Evolutionary conservation across 257 asterid species (phyloP).

Genomic region (Ilex aquifolium): DNA sequence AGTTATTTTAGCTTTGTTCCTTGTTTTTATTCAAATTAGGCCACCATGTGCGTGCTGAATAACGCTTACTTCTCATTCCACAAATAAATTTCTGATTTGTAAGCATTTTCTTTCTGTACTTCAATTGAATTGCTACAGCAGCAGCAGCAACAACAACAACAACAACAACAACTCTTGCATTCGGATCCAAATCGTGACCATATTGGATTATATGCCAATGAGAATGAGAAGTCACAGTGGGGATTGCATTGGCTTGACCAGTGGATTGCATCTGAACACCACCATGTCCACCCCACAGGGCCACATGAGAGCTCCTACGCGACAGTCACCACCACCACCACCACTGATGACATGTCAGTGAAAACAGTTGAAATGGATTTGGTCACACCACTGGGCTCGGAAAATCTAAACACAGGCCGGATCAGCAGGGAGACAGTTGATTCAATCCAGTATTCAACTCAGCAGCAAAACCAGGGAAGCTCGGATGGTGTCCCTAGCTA

Average conservation of each 20-base stretch:
- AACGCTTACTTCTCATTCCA: no score
- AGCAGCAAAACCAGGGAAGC: conserved; percentile 21
- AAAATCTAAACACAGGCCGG: conserved; percentile 24
- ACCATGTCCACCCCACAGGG: conserved; percentile 32
- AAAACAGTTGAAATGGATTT: conserved; percentile 68
- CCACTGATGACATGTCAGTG: conserved; percentile 39
- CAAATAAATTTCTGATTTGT: no score
- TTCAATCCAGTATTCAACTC: conserved; percentile 40
- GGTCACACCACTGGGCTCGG: conserved; percentile 29
- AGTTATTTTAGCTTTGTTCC: no score
- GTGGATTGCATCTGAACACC: conserved; percentile 80
- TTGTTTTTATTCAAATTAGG: no score
- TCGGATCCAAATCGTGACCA: conserved; percentile 18
- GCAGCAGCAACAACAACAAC: conserved; percentile 26
- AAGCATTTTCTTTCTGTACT: not conserved
- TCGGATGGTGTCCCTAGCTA: conserved; percentile 49
- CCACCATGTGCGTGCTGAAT: no score
- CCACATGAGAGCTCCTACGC: conserved; percentile 28
- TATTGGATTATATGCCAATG: conserved; percentile 19
- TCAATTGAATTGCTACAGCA: not conserved
- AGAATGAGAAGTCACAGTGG: conserved; percentile 43
- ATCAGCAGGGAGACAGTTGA: conserved; percentile 22
- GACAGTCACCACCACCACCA: conserved; percentile 20
- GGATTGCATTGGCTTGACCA: conserved; percentile 91
- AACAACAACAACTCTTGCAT: conserved; percentile 19